Conservation (phyloP, 495 filamentous ascomycete genomes). For the Annulohypoxylon moriforme region DNA sequence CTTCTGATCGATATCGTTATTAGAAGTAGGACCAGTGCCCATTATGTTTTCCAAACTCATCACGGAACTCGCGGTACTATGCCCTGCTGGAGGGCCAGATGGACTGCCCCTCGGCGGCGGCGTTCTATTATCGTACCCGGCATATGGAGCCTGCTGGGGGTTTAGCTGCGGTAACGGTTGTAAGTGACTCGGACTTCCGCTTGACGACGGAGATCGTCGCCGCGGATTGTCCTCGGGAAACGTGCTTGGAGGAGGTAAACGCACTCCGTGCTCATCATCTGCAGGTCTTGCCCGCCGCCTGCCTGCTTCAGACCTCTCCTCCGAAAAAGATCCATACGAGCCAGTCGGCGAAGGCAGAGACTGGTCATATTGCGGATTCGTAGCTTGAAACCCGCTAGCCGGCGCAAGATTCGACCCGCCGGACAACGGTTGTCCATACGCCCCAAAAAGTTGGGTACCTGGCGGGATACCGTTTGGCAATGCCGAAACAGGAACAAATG, state of each 20-base stretch:
- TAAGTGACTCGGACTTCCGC: constrained; percentile 55
- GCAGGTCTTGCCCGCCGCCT: constrained; percentile 51
- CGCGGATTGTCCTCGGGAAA: constrained; percentile 59
- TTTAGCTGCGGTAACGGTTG: constrained; percentile 49
- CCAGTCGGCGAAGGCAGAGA: constrained; percentile 51
- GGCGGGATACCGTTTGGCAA: constrained; percentile 61
- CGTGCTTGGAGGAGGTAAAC: constrained; percentile 58
- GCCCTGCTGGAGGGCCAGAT: constrained; percentile 39
- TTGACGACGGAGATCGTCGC: constrained; percentile 59
- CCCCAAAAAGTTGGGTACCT: constrained; percentile 60
- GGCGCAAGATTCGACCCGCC: constrained; percentile 37
- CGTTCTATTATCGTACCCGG: constrained; percentile 41
- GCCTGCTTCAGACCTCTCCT: constrained; percentile 44
- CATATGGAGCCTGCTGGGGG: constrained; percentile 39
- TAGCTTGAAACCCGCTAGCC: constrained; percentile 45
- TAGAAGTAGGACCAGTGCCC: constrained; percentile 39
- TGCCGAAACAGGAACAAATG: constrained; percentile 62
- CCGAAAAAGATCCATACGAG: constrained; percentile 46
- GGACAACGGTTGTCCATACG: constrained; percentile 61
- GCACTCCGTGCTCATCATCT: constrained; percentile 56
- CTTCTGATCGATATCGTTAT: constrained; percentile 55
- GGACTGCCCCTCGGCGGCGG: constrained; percentile 45
- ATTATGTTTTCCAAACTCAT: constrained; percentile 62
- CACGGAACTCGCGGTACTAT: constrained; percentile 47
- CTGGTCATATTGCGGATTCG: constrained; percentile 49